Evolutionary conservation across 2,329 filamentous ascomycete species (phyloP), one percentile per base, ranked within the genome.

Genomic region (Gnomoniopsis smithogilvyi): DNA sequence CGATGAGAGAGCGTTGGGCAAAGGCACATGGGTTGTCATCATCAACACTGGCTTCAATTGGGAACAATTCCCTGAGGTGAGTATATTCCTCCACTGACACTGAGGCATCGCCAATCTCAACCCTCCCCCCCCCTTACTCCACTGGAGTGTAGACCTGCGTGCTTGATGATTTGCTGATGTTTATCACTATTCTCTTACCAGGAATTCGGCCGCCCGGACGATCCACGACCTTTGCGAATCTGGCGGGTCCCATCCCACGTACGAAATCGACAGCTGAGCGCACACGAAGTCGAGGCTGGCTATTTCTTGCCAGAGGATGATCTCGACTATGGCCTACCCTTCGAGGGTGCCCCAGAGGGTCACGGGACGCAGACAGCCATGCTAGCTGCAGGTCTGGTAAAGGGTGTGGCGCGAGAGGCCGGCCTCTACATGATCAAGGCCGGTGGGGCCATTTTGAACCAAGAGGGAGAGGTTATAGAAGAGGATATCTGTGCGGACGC

Each of bases 381-480:
- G 1, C 2, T 60, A 3, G 52, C 58, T 1, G 58, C 36, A 8
- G 58, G 53, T 1, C 14, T 51, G 17, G 17, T 17, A 2, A 56
- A 41, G 1, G 58, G 58, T 3, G 51, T 52, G 2, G 58, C 58
- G 3, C 53, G 48, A 2, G 17, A 19, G 10, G 58, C 58, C 1
- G 58, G 58, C 1, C 4, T 60, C 8, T 60, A 60, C 21, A 48
- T 60, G 11, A 60, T 60, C 48, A 60, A 60, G 21, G 58, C 58
- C 2, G 58, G 58, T n/a, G 46, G 53, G 1, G 58, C 58, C 2
- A n/a, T 60, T 1, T 33, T 55, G 30, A 30, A 56, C 6, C 15
- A 14, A 2, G 43, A 56, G 3, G 53, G 30, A 2, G 6, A 43
- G 1, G 38, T 60, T 15, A 48, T 56, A 6, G 52, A 60, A 3